Evolutionary conservation across 2,329 filamentous ascomycete genomes (phyloP).

Genomic region (Trichoderma sp.): DNA sequence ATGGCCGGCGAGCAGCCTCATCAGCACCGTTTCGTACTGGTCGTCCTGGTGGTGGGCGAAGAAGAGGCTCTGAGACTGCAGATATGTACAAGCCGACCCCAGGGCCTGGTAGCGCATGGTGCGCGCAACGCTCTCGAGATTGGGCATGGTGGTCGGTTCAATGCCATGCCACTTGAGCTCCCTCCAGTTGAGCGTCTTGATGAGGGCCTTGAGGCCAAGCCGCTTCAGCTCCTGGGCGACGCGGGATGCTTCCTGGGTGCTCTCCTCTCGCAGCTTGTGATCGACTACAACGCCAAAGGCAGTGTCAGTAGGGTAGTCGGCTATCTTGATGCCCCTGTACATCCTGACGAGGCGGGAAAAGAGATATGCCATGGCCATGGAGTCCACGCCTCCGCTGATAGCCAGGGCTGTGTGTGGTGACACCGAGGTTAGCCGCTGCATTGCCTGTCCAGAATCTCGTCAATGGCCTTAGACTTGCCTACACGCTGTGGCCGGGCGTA

Average conservation of each 20-base stretch:
- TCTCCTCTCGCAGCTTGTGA: slow-evolving; percentile 58
- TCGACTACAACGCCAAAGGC: slow-evolving; percentile 58
- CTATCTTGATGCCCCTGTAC: slow-evolving; percentile 44
- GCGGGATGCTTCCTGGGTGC: slow-evolving; percentile 52
- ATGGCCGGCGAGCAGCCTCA: slow-evolving; percentile 71
- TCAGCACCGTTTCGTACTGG: slow-evolving; percentile 84
- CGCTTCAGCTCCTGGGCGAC: slow-evolving; percentile 48
- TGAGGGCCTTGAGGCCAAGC: slow-evolving; percentile 41
- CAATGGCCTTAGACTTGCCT: slow-evolving; percentile 39
- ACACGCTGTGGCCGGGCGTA: slow-evolving; percentile 44
- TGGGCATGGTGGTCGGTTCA: slow-evolving; percentile 49
- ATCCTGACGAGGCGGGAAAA: slow-evolving; percentile 54
- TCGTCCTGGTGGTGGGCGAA: slow-evolving; percentile 89
- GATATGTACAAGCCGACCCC: slow-evolving; percentile 59
- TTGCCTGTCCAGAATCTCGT: neutral
- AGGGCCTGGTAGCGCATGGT: slow-evolving; percentile 71
- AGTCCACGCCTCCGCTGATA: slow-evolving; percentile 91
- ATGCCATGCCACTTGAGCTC: slow-evolving; percentile 37
- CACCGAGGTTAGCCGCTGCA: neutral
- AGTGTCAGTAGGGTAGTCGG: slow-evolving; percentile 48
- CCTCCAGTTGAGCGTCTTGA: slow-evolving; percentile 52
- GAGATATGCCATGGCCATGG: slow-evolving; percentile 89
- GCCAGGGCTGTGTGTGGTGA: slow-evolving; percentile 63
- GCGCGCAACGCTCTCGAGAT: slow-evolving; percentile 78
- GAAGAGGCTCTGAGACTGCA: slow-evolving; percentile 63